Base-by-base conservation (phyloP, 768 basidiomycete species). In the Rhodosporidiobolus odoratus region DNA sequence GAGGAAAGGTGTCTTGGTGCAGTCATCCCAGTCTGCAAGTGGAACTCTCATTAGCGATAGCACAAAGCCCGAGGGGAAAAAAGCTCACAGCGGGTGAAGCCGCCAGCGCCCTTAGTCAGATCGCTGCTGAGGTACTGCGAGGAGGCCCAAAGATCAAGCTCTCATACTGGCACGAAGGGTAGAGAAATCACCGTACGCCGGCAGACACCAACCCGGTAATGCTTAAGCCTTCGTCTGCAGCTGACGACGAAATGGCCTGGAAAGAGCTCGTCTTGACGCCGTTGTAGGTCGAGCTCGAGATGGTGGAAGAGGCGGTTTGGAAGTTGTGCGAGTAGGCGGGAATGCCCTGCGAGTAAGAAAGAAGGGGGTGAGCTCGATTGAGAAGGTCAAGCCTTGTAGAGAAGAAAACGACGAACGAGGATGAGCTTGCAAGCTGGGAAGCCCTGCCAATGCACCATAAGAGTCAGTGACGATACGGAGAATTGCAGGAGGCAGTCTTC, bases 321-420 rank as follows among this genome's bases (percentile, higher is more conserved):
- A 66, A 72, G 34, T 50, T 38, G 37, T 72, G 71, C 15, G 65
- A 67, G 58, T 72, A 72, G 8, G 62, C 48, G 15, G 66, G 57
- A 23, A 72, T 61, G 19, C 70, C 70, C 69, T 68, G 48, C 30
- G 21, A 23, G 56, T 4, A 7, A 53, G 38, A n/a, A n/a, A 27
- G 30, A 35, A 56, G 35, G 4, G 40, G 38, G 37, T 16, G 34
- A 48, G 45, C 21, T 10, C 21, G 27, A 50, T 8, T 25, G 48
- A 17, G 47, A 41, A 41, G 62, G 37, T 50, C 21, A 52, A 47
- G 23, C 23, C 21, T 10, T 23, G 48, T n/a, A 8, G 58, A 40
- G 41, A 45, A 17, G 12, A 9, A 32, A 45, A 19, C 9, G 34
- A 62, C 54, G n/a, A 7, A 69, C 68, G 34, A 67, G 38, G 13